Evolutionary conservation across 345 rosid species (phyloP).

Genomic region (Lumnitzera littorea): DNA sequence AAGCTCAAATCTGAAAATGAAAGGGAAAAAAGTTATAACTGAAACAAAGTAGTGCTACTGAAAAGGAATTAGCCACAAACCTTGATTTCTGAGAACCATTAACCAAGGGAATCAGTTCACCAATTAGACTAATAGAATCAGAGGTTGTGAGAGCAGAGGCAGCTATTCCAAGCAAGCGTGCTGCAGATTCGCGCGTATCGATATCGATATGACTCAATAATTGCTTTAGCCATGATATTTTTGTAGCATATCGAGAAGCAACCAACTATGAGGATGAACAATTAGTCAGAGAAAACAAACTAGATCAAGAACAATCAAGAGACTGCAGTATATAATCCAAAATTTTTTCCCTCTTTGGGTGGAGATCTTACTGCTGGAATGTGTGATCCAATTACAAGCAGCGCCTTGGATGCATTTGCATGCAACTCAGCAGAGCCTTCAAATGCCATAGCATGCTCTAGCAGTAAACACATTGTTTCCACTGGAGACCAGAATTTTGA

Average conservation of each 20-base stretch:
- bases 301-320: not conserved
- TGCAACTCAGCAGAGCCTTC: slow-evolving; percentile 86
- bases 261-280: slow-evolving; percentile 38
- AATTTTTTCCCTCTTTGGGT: not conserved
- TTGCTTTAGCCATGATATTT: slow-evolving; percentile 75
- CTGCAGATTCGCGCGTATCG: slow-evolving; percentile 84
- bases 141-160: slow-evolving; percentile 62
- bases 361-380: slow-evolving; percentile 59
- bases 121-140: slow-evolving; percentile 45
- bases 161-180: slow-evolving; percentile 88
- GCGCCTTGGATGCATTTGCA: slow-evolving; percentile 69
- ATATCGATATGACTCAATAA: slow-evolving; percentile 68
- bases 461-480: slow-evolving; percentile 56
- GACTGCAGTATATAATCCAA: slow-evolving; percentile 5
- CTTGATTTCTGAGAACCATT: slow-evolving; percentile 47
- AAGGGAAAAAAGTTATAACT: not conserved
- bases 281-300: slow-evolving; percentile 4
- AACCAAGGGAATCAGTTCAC: slow-evolving; percentile 50
- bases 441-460: slow-evolving; percentile 82
- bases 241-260: slow-evolving; percentile 54
- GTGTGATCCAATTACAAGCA: slow-evolving; percentile 65
- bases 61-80: slow-evolving; percentile 25
- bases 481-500: slow-evolving; percentile 56
- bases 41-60: not conserved
- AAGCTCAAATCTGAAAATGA: slow-evolving; percentile 60